A percentile compares a stretch with the other conserved stretches of the same genome.
These are phyloP conservation scores for Paramecium primaurelia DNA, from an alignment of 73 alveolate species.

Conservation along the genomic window DNA sequence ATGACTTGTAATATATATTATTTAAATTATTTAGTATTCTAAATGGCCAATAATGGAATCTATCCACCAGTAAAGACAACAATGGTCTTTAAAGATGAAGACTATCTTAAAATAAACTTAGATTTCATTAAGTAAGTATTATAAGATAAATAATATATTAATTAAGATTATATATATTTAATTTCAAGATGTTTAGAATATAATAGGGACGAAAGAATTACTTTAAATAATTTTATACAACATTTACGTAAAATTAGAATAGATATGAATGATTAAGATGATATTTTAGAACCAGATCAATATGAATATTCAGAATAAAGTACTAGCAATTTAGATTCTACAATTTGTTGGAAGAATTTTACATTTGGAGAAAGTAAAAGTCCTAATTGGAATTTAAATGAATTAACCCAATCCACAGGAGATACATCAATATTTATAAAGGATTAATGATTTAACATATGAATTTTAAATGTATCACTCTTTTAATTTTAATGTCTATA, in stretches of 20 bases:
- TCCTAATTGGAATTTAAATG: background rate
- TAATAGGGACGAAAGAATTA: background rate
- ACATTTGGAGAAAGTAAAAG: background rate
- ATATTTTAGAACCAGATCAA: background rate
- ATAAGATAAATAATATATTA: background rate
- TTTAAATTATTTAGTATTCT: background rate
- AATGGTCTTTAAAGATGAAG: background rate
- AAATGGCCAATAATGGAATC: constrained; percentile 17
- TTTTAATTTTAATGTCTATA: constrained; percentile 49
- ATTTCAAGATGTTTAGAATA: background rate
- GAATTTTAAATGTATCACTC: constrained; percentile 16
- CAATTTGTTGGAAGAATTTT: background rate
- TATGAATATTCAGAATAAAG: background rate
- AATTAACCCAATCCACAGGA: background rate
- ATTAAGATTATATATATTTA: background rate
- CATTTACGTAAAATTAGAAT: background rate
- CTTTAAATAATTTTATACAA: background rate
- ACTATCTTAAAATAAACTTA: background rate
- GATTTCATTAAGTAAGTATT: background rate
- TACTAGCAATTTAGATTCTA: background rate
- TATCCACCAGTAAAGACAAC: background rate
- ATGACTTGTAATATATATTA: background rate
- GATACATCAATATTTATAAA: background rate
- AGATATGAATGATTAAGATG: background rate
- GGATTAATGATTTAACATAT: background rate